A percentile compares a stretch with the other conserved stretches of the same genome.
phyloP scores from a whole-genome alignment of 257 asterid species.

The Nicotiana paniculata region DNA sequence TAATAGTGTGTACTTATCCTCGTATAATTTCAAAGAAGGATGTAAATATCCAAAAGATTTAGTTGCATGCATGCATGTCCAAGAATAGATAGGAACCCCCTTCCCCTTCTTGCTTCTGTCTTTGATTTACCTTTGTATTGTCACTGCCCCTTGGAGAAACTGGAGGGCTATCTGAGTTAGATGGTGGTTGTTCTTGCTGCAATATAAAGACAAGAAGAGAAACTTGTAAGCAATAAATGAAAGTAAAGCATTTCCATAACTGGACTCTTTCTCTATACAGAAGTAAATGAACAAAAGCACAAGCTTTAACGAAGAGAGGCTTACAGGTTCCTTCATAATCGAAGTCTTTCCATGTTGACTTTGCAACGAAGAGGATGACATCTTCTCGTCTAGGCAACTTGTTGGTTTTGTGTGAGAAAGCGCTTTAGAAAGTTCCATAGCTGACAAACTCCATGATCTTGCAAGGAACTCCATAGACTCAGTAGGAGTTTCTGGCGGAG shows the following conservation, averaged over 20 bases:
- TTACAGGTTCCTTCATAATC: slow-evolving; percentile 22
- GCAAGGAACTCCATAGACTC: slow-evolving; percentile 94
- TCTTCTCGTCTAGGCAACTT: slow-evolving; percentile 18
- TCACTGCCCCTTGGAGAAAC: slow-evolving; percentile 59
- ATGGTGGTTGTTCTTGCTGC: slow-evolving; percentile 35
- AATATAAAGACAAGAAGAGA: neutral
- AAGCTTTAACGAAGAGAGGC: neutral
- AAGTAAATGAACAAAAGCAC: neutral
- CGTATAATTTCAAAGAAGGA: neutral
- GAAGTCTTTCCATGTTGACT: slow-evolving; percentile 19
- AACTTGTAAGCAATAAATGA: neutral
- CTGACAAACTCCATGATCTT: slow-evolving; percentile 78
- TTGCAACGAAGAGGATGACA: slow-evolving; percentile 11
- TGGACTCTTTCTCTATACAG: neutral
- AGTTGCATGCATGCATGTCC: neutral
- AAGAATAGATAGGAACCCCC: neutral
- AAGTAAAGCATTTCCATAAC: neutral
- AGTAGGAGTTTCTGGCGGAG: slow-evolving; percentile 78
- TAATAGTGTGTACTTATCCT: neutral
- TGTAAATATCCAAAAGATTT: neutral
- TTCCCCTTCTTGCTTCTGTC: neutral
- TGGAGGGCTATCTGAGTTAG: slow-evolving; percentile 52
- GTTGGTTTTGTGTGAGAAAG: slow-evolving; percentile 35
- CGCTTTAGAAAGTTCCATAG: slow-evolving; percentile 69
- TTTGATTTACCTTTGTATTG: slow-evolving; percentile 47